Evolutionary conservation across 306 rosid species (phyloP).

Genomic region (Pterocarpus santalinus): DNA sequence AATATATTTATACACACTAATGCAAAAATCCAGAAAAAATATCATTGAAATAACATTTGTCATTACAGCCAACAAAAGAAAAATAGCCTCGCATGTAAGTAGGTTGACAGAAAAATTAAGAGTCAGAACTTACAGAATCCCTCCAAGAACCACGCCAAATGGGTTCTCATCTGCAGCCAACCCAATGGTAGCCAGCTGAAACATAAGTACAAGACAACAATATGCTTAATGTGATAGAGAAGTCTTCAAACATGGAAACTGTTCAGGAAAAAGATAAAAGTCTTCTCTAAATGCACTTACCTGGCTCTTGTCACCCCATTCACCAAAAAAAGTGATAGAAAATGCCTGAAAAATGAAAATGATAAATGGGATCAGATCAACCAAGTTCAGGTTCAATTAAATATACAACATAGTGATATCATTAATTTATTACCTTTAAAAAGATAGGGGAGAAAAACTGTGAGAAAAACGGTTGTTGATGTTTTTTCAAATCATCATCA

Average conservation of each 20-base stretch:
- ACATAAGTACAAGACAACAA: not conserved
- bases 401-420: slow-evolving; percentile 1
- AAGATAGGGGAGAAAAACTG: slow-evolving; percentile 85
- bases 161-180: slow-evolving; percentile 97
- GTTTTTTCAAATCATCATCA: slow-evolving; percentile 71
- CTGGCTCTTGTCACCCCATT: slow-evolving; percentile 99
- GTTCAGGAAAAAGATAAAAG: too few relatives aligned
- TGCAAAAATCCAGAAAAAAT: slow-evolving; percentile 16
- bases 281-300: slow-evolving; percentile 48
- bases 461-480: slow-evolving; percentile 63
- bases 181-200: slow-evolving; percentile 92
- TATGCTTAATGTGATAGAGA: too few relatives aligned
- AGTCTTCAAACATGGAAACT: too few relatives aligned
- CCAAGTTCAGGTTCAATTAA: slow-evolving; percentile 28
- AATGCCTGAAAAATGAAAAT: slow-evolving; percentile 70
- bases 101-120: not conserved
- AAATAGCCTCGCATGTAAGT: too few relatives aligned
- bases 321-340: slow-evolving; percentile 95
- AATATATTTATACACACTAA: too few relatives aligned
- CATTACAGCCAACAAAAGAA: not conserved
- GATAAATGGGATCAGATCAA: slow-evolving; percentile 41
- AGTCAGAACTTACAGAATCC: slow-evolving; percentile 76
- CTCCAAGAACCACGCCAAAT: slow-evolving; percentile 93
- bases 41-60: slow-evolving; percentile 16
- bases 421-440: slow-evolving; percentile 66